Base-by-base conservation (phyloP, 2,329 filamentous ascomycete species). In the Rasamsonia emersonii region DNA sequence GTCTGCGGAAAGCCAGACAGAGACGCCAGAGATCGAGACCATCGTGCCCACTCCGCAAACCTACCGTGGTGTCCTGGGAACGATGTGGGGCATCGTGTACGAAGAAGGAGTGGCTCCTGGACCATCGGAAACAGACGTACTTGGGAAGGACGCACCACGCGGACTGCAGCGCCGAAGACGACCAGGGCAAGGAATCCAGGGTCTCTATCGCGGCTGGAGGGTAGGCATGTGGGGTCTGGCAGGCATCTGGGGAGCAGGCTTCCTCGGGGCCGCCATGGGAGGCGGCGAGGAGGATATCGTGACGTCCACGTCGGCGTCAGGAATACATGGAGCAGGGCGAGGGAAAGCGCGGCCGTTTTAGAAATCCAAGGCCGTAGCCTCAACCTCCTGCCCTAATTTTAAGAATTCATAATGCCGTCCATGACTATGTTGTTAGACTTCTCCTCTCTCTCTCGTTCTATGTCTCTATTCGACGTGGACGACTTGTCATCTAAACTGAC, bases 21-120 rank as follows among this genome's bases (percentile, higher is more conserved):
- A 51, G 30, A 34, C 42, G 9, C 37, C 44, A 43, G 42, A 58
- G 28, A 52, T 83, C 27, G 77, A 85, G 34, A 86, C 85, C 0
- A 79, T 95, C 33, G 77, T 96, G 1, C 77, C 82, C 2, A 70
- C 84, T 0, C 63, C 63, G 9, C 88, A 86, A 2, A 75, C 75
- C 3, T 98, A 94, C 56, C 70, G 75, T 19, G 91, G 91, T n/a
- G 70, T 94, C 1, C 56, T 91, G n/a, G 84, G 86, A 3, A 95
- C 89, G 2, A 88, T 95, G 73, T 89, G 86, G 68, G 75, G 75
- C 38, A 91, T 98, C 39, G 71, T 83, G 1, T 72, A 79, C 20
- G 83, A 93, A 47, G 91, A 98, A 56, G 91, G 91, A 5, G 63
- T 54, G 10, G 51, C 53, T 32, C 28, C 59, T 11, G 51, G 47